Evolutionary conservation across 2,329 filamentous ascomycete species (phyloP).

Genomic region (Hypoxylon sp.): DNA sequence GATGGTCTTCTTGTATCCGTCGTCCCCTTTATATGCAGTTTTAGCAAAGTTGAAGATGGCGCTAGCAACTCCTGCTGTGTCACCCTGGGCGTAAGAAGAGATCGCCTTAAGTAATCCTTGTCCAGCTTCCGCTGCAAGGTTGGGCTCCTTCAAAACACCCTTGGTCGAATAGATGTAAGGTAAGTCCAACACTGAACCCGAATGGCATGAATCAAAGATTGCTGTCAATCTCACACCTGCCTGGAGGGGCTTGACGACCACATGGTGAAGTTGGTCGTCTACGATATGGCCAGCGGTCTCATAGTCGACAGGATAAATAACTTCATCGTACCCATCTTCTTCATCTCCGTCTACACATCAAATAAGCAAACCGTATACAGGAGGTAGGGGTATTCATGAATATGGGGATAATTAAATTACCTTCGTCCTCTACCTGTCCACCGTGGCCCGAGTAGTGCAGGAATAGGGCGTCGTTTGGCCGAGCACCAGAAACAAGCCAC

Average conservation of each 20-base stretch:
- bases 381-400: not conserved
- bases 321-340: constrained; percentile 85
- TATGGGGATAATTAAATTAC: constrained; percentile 17
- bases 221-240: constrained; percentile 72
- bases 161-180: constrained; percentile 80
- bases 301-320: constrained; percentile 88
- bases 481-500: constrained; percentile 80
- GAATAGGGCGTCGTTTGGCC: constrained; percentile 82
- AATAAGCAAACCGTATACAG: constrained; percentile 2
- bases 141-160: constrained; percentile 77
- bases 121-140: constrained; percentile 77
- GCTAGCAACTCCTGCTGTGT: constrained; percentile 85
- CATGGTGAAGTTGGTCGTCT: constrained; percentile 85
- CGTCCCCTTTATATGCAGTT: constrained; percentile 85
- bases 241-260: constrained; percentile 74
- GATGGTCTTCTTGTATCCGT: constrained; percentile 84
- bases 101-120: constrained; percentile 74
- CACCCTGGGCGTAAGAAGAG: constrained; percentile 75
- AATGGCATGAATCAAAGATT: constrained; percentile 78
- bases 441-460: constrained; percentile 75
- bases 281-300: constrained; percentile 84
- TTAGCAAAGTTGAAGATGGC: constrained; percentile 89
- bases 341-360: constrained; percentile 78
- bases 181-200: constrained; percentile 75
- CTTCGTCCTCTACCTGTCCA: constrained; percentile 79